Base-by-base conservation (phyloP, 2,329 filamentous ascomycete species). In the Akanthomyces dipterigenus region DNA sequence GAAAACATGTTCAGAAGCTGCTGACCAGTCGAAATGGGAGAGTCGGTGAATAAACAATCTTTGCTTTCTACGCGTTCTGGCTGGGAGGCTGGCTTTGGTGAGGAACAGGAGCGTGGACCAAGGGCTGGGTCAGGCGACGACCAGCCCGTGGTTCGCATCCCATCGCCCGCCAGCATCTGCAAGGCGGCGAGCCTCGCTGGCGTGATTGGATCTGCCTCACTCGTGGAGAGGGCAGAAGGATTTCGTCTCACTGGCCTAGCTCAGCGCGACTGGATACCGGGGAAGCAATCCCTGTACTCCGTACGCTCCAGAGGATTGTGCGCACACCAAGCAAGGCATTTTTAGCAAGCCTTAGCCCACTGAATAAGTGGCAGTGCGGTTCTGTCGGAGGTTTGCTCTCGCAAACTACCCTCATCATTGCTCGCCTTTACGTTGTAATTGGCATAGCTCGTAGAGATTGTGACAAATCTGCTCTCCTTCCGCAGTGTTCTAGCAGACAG, bases 291-390 rank as follows among this genome's bases (percentile, higher is more conserved):
- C 38, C 38, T 22, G 40, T 26, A 26, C n/a, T n/a, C n/a, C n/a
- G n/a, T n/a, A 49, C 22, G 6, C 20, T 20, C 22, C 14, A 28
- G 18, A 16, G 18, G 34, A 40, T n/a, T 31, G 5, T 14, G 12
- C 55, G 43, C 55, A 22, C 28, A n/a, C 55, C 55, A 22, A 57
- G 55, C 55, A 57, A 57, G 55, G 55, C 55, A 49, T 48, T 48
- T 57, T 57, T 40, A 26, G 31, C 31, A 57, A 49, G 55, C 55
- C 55, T 57, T 57, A 14, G 11, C 28, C 24, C 36, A 42, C 38
- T 12, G 18, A 4, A 5, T 38, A 18, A 18, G 51, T 43, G 31
- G 49, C 28, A 49, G 43, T 57, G 43, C 20, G 14, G 3, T 38
- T 38, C 31, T 2, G 12, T 5, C 43, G 3, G 16, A 16, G 7